Base-by-base conservation (phyloP, 2,329 filamentous ascomycete genomes). In the Alternaria tenuissima region DNA sequence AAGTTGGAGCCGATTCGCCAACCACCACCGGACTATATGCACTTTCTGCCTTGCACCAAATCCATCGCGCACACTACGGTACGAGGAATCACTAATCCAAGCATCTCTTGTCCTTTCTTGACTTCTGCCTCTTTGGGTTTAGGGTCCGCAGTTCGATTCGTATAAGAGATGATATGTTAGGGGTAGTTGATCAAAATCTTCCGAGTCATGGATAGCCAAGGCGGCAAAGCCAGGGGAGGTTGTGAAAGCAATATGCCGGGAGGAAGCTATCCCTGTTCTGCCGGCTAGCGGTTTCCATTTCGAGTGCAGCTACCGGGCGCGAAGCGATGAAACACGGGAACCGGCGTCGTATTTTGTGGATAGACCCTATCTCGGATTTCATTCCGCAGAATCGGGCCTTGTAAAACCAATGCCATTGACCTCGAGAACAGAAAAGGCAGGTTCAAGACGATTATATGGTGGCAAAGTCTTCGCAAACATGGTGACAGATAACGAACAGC, bases 101-200 rank as follows among this genome's bases (percentile, higher is more conserved):
- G 51, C 42, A 43, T 24, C n/a, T 42, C 42, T 42, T 52, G 14
- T 52, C 51, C 16, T 59, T 51, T 44, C 57, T 59, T 59, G 30
- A 55, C 57, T 59, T 49, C 52, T 59, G 52, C 57, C 57, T 49
- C 4, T 51, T 51, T 44, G 16, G 52, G 52, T 5, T 4, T 38
- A 55, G 36, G 8, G 18, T 30, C 52, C 28, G 28, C 30, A 30
- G 20, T 30, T 28, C 22, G 5, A 2, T 38, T 55, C 51, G 43
- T 55, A 42, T 43, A 44, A 18, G 22, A 49, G 32, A 36, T 30
- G 46, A 49, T 38, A 24, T 42, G 46, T 32, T n/a, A 36, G 46
- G 34, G 34, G 46, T 12, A 24, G 46, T 49, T 24, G 30, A 26
- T 49, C 16, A 18, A 20, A 36, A 49, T 49, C 20, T 26, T 18